These are phyloP conservation scores for Macrophomina tecta DNA, from an alignment of 2,329 filamentous ascomycete species.

Conservation along the genomic window DNA sequence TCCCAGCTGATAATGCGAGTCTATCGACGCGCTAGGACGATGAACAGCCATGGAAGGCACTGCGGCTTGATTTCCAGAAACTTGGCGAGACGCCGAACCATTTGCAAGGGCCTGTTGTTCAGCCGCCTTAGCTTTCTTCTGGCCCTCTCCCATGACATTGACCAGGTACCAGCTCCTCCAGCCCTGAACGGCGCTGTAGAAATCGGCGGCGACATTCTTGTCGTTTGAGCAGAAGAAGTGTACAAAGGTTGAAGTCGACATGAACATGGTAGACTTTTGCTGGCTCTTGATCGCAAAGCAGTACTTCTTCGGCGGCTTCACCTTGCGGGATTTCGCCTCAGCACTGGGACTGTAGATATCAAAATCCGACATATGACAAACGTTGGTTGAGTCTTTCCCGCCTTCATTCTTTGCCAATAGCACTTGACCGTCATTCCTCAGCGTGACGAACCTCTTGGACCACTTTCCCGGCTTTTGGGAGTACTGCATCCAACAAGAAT, in stretches of 20 bases:
- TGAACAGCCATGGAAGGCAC: conserved; percentile 33
- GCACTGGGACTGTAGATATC: conserved; percentile 84
- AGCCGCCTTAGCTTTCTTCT: conserved; percentile 40
- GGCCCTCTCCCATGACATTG: conserved; percentile 68
- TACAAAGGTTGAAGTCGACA: conserved; percentile 82
- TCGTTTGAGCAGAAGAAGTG: conserved; percentile 92
- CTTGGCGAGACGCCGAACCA: neutral
- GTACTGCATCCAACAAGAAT: conserved; percentile 76
- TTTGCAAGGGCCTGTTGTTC: conserved; percentile 38
- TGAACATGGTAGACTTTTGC: conserved; percentile 83
- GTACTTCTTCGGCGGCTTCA: conserved; percentile 83
- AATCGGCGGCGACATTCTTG: conserved; percentile 66
- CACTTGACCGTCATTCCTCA: conserved; percentile 76
- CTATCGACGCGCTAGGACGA: conserved; percentile 44
- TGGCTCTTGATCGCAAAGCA: conserved; percentile 93
- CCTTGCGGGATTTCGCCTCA: conserved; percentile 68
- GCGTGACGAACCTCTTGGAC: conserved; percentile 81
- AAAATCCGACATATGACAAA: conserved; percentile 90
- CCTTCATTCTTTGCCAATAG: conserved; percentile 73
- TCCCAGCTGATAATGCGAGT: conserved; percentile 67
- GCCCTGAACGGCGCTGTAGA: conserved; percentile 72
- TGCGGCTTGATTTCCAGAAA: conserved; percentile 32
- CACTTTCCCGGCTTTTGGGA: conserved; percentile 84
- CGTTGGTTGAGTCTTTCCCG: conserved; percentile 68
- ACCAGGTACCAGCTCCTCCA: conserved; percentile 95